Conservation (phyloP, 306 rosid genomes). For the Cucurbita moschata region DNA sequence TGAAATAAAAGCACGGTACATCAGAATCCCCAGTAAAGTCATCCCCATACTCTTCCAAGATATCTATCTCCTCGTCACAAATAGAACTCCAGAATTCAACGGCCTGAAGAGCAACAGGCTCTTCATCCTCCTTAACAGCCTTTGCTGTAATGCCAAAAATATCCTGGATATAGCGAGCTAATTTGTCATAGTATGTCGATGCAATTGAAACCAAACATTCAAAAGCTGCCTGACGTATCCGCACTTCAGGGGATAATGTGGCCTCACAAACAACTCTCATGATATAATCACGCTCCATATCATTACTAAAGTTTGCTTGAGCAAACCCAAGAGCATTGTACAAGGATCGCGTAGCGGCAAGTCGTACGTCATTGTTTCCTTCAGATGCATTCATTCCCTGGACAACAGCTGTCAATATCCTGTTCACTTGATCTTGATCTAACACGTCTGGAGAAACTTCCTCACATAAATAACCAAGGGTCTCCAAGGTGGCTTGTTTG, state of each 20-base stretch:
- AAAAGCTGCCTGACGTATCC: constrained; percentile 68
- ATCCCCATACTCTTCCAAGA: constrained; percentile 55
- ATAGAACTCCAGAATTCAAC: constrained; percentile 90
- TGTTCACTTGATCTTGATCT: constrained; percentile 82
- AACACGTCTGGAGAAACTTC: constrained; percentile 69
- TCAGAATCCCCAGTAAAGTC: constrained; percentile 59
- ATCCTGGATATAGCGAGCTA: constrained; percentile 71
- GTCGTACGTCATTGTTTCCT: constrained; percentile 65
- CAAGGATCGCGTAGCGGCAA: constrained; percentile 74
- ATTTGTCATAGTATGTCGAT: constrained; percentile 58
- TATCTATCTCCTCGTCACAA: constrained; percentile 85
- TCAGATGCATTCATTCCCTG: constrained; percentile 79
- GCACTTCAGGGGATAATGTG: constrained; percentile 59
- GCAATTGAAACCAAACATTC: constrained; percentile 89
- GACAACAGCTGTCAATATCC: constrained; percentile 79
- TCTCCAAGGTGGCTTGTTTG: constrained; percentile 79
- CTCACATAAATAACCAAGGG: constrained; percentile 85
- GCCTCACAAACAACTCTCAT: constrained; percentile 93
- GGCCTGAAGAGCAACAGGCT: constrained; percentile 89
- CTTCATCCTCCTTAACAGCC: constrained; percentile 75
- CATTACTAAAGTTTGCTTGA: constrained; percentile 75
- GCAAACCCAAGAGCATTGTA: constrained; percentile 79
- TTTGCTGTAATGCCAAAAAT: constrained; percentile 64
- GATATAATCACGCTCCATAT: constrained; percentile 78
- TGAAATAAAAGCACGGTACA: constrained; percentile 68